Evolutionary conservation across 768 basidiomycete genomes (phyloP).

Genomic region (Clavaria fumosa): DNA sequence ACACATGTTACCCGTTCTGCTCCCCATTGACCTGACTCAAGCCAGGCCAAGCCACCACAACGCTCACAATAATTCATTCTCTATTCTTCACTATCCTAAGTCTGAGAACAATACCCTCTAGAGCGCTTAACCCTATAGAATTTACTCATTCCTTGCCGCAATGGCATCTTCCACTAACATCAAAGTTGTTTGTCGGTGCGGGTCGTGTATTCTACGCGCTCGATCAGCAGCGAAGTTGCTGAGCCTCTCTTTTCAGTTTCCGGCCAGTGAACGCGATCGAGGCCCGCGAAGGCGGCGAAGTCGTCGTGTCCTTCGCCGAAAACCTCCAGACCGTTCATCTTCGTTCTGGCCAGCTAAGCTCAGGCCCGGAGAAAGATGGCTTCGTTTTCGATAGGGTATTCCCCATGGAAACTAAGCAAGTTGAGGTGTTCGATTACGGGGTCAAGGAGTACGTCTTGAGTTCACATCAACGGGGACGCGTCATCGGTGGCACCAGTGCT

Average conservation of each 20-base stretch:
- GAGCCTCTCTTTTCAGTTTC: constrained; percentile 40
- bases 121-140: not conserved
- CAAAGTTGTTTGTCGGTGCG: constrained; percentile 98
- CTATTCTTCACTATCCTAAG: not conserved
- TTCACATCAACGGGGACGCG: not conserved
- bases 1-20: no score
- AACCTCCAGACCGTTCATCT: constrained; percentile 74
- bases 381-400: constrained; percentile 98
- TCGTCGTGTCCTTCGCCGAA: constrained; percentile 81
- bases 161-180: constrained; percentile 78
- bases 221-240: constrained; percentile 7
- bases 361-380: constrained; percentile 90
- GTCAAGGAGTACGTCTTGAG: constrained; percentile 78
- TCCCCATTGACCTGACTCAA: no score
- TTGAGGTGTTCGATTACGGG: constrained; percentile 96
- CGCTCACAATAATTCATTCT: constrained; percentile 6
- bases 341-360: constrained; percentile 47
- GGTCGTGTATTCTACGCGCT: constrained; percentile 9
- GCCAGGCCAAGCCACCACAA: constrained; percentile 6
- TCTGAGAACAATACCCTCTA: not conserved
- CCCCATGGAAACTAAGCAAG: constrained; percentile 78
- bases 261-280: constrained; percentile 92
- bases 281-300: constrained; percentile 71
- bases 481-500: not conserved
- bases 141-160: constrained; percentile 15